Conservation (phyloP, 208 protist species). For the Acanthamoeba triangularis region DNA sequence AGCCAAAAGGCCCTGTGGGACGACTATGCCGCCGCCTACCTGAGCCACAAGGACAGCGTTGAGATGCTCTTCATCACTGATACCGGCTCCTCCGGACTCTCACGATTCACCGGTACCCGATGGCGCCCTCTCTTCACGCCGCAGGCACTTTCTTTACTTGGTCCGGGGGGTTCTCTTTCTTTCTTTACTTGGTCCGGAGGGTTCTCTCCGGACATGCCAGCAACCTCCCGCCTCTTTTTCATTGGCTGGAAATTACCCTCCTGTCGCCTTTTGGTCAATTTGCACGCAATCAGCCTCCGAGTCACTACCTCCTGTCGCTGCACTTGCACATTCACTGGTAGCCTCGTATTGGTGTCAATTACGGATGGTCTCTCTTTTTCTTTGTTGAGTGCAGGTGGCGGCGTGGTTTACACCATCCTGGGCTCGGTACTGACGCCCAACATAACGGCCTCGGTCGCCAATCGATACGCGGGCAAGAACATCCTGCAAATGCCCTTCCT, state of each 20-base stretch:
- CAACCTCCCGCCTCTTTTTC: too few species aligned
- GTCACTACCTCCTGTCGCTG: neutral
- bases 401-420: neutral
- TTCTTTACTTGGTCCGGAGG: too few species aligned
- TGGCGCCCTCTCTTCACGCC: too few species aligned
- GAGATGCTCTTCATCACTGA: constrained; percentile 32
- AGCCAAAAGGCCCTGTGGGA: neutral
- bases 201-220: too few species aligned
- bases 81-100: neutral
- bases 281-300: neutral
- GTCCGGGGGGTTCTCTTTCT: too few species aligned
- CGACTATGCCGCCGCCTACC: neutral
- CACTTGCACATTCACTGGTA: neutral
- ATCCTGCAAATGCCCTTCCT: constrained; percentile 14
- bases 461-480: neutral
- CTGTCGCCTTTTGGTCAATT: neutral
- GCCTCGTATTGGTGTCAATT: neutral
- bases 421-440: neutral
- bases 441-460: neutral
- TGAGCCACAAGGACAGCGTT: constrained; percentile 33
- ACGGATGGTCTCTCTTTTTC: too few species aligned
- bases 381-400: neutral
- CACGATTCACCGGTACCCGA: neutral
- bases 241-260: too few species aligned
- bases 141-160: neutral